Base-by-base conservation (phyloP, 495 filamentous ascomycete species). In the Daldinia caldariorum region DNA sequence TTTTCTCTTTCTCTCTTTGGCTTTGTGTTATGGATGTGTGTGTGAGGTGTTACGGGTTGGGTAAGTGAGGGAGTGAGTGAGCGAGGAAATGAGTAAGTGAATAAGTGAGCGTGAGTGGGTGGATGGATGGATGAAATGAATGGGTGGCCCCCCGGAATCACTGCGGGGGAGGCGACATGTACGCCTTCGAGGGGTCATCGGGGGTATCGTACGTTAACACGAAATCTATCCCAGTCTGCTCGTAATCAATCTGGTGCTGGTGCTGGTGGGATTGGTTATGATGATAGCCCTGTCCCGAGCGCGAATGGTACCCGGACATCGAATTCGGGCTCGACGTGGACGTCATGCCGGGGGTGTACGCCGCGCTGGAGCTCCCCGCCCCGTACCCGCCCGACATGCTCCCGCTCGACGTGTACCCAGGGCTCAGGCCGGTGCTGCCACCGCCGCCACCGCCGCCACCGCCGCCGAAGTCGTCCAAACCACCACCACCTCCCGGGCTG, bases 171-270 rank as follows among this genome's bases (percentile, higher is more conserved):
- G 87, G 87, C 81, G 88, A 89, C 77, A 87, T 83, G 79, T 89
- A 89, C 61, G 87, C 83, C 82, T 82, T 85, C 79, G 81, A 81
- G 81, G 83, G 83, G 79, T 82, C 73, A 75, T 75, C 75, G 65
- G 75, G 74, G 80, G 77, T 76, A 37, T 88, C 92, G 83, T 92
- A 97, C 93, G 91, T 92, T 81, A 97, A 86, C 57, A 98, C 94
- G 84, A 98, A 97, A 77, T 98, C 94, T 77, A 98, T 91, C 70
- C 93, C 94, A 53, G 94, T 85, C 74, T 97, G 92, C 72, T 91
- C 89, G 79, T 95, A 96, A 72, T 97, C 94, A 67, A 93, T 79
- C 12, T 53, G 49, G 4, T 55, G 79, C 70, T 68, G 83, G 77
- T 73, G 55, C 60, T 79, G 34, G 71, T 79, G 76, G 61, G 65